Conservation (phyloP, 176 grass and related monocot genomes). For the Hordeum marinum region DNA sequence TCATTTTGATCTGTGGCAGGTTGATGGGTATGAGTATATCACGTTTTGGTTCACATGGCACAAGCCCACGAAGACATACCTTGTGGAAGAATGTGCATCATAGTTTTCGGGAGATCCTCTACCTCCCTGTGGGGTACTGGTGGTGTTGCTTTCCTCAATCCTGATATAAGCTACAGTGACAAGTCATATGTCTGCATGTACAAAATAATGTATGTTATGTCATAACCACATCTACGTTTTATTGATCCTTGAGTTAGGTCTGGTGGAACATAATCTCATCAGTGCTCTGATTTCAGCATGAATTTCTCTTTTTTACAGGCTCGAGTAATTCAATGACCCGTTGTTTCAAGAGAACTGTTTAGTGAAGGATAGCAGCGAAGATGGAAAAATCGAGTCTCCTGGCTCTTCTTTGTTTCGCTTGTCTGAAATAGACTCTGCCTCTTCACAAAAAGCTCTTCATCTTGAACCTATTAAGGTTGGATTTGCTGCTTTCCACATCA, state of each 20-base stretch:
- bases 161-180: conserved; percentile 50
- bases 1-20: conserved; percentile 43
- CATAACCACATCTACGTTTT: not conserved
- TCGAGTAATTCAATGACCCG: conserved; percentile 91
- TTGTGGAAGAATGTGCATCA: conserved; percentile 80
- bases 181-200: conserved; percentile 80
- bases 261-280: conserved; percentile 1
- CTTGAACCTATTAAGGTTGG: conserved; percentile 69
- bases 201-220: conserved; percentile 81
- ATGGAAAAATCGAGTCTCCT: conserved; percentile 38
- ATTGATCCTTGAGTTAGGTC: conserved; percentile 10
- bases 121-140: conserved; percentile 68
- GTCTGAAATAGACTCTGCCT: conserved; percentile 44
- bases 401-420: conserved; percentile 53
- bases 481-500: conserved; percentile 7
- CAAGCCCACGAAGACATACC: conserved; percentile 45
- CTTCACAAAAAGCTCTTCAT: conserved; percentile 56
- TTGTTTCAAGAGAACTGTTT: conserved; percentile 77
- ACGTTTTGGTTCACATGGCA: conserved; percentile 67
- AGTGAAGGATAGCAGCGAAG: conserved; percentile 29
- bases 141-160: conserved; percentile 84
- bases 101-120: conserved; percentile 68
- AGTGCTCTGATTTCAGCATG: conserved; percentile 18
- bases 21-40: conserved; percentile 65
- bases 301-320: conserved; percentile 42